phyloP scores from a whole-genome alignment of 2,329 filamentous ascomycete species.

The Paramyrothecium sp. region DNA sequence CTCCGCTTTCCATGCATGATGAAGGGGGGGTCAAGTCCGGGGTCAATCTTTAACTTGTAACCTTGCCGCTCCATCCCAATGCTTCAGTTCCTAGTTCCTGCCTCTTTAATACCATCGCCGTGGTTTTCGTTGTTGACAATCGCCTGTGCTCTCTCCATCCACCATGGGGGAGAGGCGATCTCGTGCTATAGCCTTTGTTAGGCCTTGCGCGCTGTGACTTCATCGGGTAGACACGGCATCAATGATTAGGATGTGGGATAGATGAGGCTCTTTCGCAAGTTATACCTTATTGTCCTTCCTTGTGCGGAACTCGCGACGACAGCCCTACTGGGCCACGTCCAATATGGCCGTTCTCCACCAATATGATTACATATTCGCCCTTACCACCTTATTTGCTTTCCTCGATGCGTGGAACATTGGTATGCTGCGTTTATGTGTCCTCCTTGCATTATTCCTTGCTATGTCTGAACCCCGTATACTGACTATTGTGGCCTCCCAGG shows the following conservation, averaged over 20 bases:
- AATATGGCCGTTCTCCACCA: slow-evolving; percentile 38
- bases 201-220: neutral
- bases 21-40: neutral
- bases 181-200: neutral
- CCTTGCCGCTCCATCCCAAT: neutral
- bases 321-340: too few relatives aligned
- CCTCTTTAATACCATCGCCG: neutral
- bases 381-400: slow-evolving; percentile 54
- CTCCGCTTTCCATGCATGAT: too few relatives aligned
- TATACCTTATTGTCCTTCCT: too few relatives aligned
- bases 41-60: neutral
- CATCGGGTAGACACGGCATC: too few relatives aligned
- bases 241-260: too few relatives aligned
- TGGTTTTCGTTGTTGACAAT: neutral
- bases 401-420: slow-evolving; percentile 62
- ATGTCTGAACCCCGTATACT: neutral
- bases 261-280: too few relatives aligned
- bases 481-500: too few relatives aligned
- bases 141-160: neutral
- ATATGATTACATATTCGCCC: slow-evolving; percentile 56
- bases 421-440: slow-evolving; percentile 18
- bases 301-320: too few relatives aligned
- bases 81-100: neutral
- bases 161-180: neutral
- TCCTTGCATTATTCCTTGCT: neutral